These are phyloP conservation scores for Phlebiopsis gigantea DNA, from an alignment of 768 basidiomycete genomes.

Conservation along the genomic window DNA sequence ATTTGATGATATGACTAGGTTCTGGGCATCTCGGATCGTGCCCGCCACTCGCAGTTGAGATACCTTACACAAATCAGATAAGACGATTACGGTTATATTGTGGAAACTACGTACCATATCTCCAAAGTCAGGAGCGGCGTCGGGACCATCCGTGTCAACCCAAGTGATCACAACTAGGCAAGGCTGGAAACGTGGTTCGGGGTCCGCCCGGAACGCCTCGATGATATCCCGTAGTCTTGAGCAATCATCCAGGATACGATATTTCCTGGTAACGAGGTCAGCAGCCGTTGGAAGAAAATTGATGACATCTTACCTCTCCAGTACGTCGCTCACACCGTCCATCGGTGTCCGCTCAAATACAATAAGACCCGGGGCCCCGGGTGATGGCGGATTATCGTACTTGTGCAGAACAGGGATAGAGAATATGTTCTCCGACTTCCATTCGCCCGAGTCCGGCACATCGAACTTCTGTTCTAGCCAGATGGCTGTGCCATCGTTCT, in stretches of 20 bases:
- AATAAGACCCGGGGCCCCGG: conserved; percentile 57
- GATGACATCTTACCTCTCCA: conserved; percentile 51
- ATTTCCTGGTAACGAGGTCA: conserved; percentile 50
- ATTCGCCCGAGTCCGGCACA: conserved; percentile 56
- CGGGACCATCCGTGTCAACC: conserved; percentile 39
- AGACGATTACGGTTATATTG: not conserved
- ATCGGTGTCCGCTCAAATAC: conserved; percentile 74
- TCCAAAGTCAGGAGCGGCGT: conserved; percentile 42
- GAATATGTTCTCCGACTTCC: conserved; percentile 56
- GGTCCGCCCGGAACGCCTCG: conserved; percentile 37
- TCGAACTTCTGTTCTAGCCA: conserved; percentile 78
- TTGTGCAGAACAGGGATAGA: conserved; percentile 45
- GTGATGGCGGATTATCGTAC: conserved; percentile 16
- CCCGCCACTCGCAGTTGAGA: conserved; percentile 42
- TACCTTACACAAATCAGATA: conserved; percentile 31
- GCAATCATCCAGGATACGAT: conserved; percentile 67
- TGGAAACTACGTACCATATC: conserved; percentile 45
- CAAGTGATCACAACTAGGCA: conserved; percentile 59
- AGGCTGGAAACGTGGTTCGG: conserved; percentile 54
- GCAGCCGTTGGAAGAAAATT: not conserved
- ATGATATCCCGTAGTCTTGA: conserved; percentile 63
- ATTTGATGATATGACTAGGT: conserved; percentile 45
- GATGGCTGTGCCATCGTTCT: conserved; percentile 70
- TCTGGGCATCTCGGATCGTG: conserved; percentile 33
- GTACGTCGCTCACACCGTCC: conserved; percentile 53